Conservation (phyloP, 2,329 filamentous ascomycete genomes). For the Pseudogymnoascus sp. region DNA sequence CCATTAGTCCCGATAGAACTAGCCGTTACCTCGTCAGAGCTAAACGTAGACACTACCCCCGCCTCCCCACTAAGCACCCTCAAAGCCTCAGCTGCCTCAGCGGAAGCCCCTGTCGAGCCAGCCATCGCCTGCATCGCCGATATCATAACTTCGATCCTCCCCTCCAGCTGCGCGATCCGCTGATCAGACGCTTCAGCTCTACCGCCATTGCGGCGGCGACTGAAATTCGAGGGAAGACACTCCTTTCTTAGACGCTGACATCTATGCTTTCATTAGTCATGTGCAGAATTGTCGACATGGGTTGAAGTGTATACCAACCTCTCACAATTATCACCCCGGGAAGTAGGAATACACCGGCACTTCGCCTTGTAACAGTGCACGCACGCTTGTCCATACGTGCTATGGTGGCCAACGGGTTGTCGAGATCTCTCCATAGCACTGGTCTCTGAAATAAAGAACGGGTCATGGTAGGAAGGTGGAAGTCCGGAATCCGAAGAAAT, state of each 20-base stretch:
- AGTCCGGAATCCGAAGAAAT: too few species aligned
- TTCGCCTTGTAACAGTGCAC: slow-evolving; percentile 29
- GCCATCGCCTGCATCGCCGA: slow-evolving; percentile 27
- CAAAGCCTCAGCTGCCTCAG: slow-evolving; percentile 10
- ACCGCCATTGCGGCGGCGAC: slow-evolving; percentile 27
- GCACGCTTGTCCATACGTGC: slow-evolving; percentile 27
- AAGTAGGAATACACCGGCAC: slow-evolving; percentile 24
- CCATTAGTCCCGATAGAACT: too few species aligned
- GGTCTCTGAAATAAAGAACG: too few species aligned
- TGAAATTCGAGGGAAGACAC: slow-evolving; percentile 30
- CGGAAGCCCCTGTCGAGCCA: slow-evolving; percentile 13
- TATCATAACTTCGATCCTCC: slow-evolving; percentile 29
- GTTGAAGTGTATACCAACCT: slow-evolving; percentile 17
- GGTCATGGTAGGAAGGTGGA: too few species aligned
- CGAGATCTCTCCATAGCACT: too few species aligned
- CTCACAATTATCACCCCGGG: slow-evolving; percentile 22
- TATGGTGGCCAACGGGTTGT: slow-evolving; percentile 13
- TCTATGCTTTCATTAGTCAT: slow-evolving; percentile 19
- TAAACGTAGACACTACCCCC: slow-evolving; percentile 11
- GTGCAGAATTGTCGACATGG: neutral
- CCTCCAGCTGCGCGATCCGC: slow-evolving; percentile 32
- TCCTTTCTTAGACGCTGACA: slow-evolving; percentile 31
- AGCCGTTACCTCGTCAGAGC: neutral
- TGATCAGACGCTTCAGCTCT: slow-evolving; percentile 24
- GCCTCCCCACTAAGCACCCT: slow-evolving; percentile 7